Conservation (phyloP, 2,329 filamentous ascomycete species). For the Aspergillus spinulosporus region DNA sequence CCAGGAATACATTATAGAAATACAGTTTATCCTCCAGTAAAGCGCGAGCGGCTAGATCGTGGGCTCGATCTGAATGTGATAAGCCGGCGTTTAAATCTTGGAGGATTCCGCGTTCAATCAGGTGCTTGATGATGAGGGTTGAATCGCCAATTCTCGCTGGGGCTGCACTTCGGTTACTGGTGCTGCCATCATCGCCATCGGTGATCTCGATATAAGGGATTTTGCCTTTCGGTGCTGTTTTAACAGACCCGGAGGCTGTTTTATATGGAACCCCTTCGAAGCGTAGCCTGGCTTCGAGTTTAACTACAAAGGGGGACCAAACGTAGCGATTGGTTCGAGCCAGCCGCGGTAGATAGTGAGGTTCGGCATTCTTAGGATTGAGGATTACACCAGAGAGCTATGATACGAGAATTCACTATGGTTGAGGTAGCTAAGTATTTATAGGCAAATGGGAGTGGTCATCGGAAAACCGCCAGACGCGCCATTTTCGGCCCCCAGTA, state of each 20-base stretch:
- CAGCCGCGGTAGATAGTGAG: conserved; percentile 55
- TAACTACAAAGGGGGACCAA: conserved; percentile 64
- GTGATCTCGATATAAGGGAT: conserved; percentile 57
- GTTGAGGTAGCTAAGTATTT: too few relatives aligned
- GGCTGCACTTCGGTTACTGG: too few relatives aligned
- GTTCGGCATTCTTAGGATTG: conserved; percentile 3
- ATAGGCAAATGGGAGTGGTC: too few relatives aligned
- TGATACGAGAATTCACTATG: not conserved
- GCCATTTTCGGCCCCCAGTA: not conserved
- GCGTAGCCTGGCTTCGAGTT: conserved; percentile 63
- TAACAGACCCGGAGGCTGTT: conserved; percentile 47
- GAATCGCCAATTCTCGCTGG: conserved; percentile 51
- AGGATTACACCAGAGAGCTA: not conserved
- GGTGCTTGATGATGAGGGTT: conserved; percentile 52
- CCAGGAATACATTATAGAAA: conserved; percentile 52
- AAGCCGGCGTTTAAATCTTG: conserved; percentile 53
- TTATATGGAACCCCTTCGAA: conserved; percentile 53
- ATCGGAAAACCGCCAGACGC: not conserved
- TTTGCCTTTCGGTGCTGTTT: conserved; percentile 57
- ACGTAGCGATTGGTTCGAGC: conserved; percentile 44
- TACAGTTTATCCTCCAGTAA: conserved; percentile 62
- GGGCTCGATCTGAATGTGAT: conserved; percentile 39
- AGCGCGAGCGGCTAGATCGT: conserved; percentile 55
- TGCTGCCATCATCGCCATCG: conserved; percentile 9
- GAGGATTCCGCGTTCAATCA: conserved; percentile 47